phyloP scores from a whole-genome alignment of 345 rosid genomes.

The Eucalyptus urophylla region DNA sequence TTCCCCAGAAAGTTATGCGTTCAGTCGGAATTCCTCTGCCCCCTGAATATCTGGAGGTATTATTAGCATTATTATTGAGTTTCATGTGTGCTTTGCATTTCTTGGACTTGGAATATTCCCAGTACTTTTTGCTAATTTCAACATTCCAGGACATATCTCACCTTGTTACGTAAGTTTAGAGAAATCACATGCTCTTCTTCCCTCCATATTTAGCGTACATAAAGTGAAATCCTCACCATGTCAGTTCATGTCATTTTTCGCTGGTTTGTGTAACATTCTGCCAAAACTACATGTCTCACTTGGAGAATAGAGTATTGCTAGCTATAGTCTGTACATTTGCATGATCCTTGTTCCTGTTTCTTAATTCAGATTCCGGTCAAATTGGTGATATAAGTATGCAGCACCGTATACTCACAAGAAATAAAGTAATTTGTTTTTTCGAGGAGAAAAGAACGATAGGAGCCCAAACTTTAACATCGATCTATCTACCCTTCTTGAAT shows the following conservation, averaged over 20 bases:
- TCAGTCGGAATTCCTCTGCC: conserved; percentile 89
- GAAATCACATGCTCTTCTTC: background rate
- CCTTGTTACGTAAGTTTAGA: background rate
- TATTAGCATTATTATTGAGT: background rate
- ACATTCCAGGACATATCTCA: background rate
- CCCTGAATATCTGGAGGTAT: conserved; percentile 79
- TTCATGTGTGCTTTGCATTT: background rate
- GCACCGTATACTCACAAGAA: too few relatives aligned
- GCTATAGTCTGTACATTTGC: background rate
- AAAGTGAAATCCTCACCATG: background rate
- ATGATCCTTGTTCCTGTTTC: background rate
- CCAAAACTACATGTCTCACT: background rate
- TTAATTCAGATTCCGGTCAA: background rate
- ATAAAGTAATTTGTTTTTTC: too few relatives aligned
- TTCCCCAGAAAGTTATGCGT: conserved; percentile 80
- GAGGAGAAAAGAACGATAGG: too few relatives aligned
- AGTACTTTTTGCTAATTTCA: background rate
- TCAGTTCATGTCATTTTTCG: background rate
- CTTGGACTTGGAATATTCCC: background rate
- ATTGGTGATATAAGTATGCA: background rate
- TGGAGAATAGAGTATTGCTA: background rate
- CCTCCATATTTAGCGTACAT: background rate
- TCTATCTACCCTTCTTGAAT: too few relatives aligned
- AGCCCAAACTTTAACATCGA: too few relatives aligned
- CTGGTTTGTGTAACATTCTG: background rate